Evolutionary conservation across 768 basidiomycete species (phyloP).

Genomic region (Boletus subparvulus): DNA sequence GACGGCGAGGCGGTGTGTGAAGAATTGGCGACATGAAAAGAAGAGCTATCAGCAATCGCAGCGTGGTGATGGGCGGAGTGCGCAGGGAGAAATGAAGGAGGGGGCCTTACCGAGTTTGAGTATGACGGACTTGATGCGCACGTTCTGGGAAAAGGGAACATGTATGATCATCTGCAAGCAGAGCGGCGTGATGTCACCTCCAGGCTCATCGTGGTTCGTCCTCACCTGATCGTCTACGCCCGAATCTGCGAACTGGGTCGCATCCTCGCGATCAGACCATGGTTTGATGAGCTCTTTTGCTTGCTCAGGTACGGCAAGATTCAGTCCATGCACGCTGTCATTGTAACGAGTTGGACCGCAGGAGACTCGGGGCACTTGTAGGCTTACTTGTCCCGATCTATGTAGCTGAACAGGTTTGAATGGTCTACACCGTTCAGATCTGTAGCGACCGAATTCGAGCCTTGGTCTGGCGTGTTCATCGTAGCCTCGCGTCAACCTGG

Average conservation of each 20-base stretch:
- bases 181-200: constrained; percentile 14
- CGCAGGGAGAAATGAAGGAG: constrained; percentile 4
- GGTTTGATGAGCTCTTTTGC: constrained; percentile 77
- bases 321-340: constrained; percentile 74
- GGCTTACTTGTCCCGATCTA: constrained; percentile 66
- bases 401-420: constrained; percentile 56
- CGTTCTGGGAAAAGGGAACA: constrained; percentile 77
- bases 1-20: constrained; percentile 5
- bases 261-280: constrained; percentile 77
- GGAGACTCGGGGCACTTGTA: neutral
- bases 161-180: constrained; percentile 69
- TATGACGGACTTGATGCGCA: constrained; percentile 69
- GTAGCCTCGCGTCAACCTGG: constrained; percentile 1
- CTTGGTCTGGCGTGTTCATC: constrained; percentile 18
- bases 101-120: constrained; percentile 66
- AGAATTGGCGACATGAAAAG: constrained; percentile 4
- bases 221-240: constrained; percentile 83
- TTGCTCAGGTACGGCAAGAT: constrained; percentile 76
- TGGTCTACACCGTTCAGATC: constrained; percentile 47
- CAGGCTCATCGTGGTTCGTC: constrained; percentile 2
- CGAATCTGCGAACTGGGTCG: constrained; percentile 64
- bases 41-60: constrained; percentile 9
- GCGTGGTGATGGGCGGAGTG: constrained; percentile 9
- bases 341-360: neutral
- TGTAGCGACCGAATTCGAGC: constrained; percentile 44